phyloP scores from a whole-genome alignment of 1,139 yeast species.

The Insectozyma bohioensis region DNA sequence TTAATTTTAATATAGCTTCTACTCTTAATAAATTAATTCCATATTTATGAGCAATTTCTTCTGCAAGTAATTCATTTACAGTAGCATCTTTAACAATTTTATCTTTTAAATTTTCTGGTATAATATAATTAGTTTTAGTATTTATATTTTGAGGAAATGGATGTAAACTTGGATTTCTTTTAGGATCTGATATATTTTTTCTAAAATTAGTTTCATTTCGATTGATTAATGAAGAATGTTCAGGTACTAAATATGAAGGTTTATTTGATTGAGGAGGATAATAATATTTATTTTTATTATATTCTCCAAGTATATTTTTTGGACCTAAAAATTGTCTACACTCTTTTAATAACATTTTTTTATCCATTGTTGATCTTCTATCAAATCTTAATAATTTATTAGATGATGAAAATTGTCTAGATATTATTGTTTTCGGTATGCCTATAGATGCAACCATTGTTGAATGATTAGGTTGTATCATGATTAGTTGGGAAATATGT shows the following conservation, averaged over 20 bases:
- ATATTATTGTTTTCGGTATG: too few species aligned
- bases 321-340: conserved; percentile 67
- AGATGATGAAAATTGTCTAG: conserved; percentile 8
- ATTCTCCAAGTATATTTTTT: conserved; percentile 79
- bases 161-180: conserved; percentile 42
- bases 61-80: conserved; percentile 54
- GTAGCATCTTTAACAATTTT: conserved; percentile 59
- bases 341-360: conserved; percentile 8
- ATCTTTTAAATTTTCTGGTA: conserved; percentile 58
- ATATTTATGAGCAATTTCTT: conserved; percentile 75
- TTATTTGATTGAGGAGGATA: conserved; percentile 69
- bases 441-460: too few species aligned
- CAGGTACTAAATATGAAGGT: conserved; percentile 74
- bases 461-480: too few species aligned
- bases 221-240: conserved; percentile 40
- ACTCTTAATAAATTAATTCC: conserved; percentile 83
- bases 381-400: conserved; percentile 6
- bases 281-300: conserved; percentile 72
- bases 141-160: conserved; percentile 81
- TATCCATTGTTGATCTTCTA: conserved; percentile 11
- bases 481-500: too few species aligned
- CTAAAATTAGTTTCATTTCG: conserved; percentile 1
- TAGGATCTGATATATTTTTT: conserved; percentile 15
- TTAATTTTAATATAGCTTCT: conserved; percentile 77
- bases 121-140: conserved; percentile 64